Conservation (phyloP, 345 rosid genomes). For the Camelina hispida region DNA sequence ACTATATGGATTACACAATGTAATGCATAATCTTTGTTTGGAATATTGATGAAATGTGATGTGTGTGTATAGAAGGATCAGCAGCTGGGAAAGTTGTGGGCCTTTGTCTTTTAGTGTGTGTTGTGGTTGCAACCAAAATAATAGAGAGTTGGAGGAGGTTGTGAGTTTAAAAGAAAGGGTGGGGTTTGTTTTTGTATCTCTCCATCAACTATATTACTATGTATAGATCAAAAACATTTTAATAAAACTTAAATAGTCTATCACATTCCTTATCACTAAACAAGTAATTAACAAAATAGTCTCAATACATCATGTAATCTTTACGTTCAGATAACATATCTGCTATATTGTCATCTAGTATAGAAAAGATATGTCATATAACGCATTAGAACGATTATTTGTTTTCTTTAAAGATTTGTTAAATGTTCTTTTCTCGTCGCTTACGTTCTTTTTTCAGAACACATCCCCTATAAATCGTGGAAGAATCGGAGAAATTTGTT, state of each 20-base stretch:
- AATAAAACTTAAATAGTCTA: too few relatives aligned
- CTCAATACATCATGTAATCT: conserved; percentile 26
- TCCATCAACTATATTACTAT: not conserved
- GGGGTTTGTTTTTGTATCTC: conserved; percentile 27
- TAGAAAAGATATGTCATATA: not conserved
- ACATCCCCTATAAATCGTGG: conserved; percentile 3
- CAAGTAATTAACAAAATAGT: not conserved
- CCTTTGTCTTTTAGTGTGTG: conserved; percentile 33
- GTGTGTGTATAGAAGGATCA: conserved; percentile 33
- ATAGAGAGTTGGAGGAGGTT: conserved; percentile 39
- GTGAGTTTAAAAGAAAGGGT: conserved; percentile 30
- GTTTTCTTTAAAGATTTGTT: not conserved
- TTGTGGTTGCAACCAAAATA: conserved; percentile 40
- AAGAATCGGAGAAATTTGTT: not conserved
- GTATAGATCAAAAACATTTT: too few relatives aligned
- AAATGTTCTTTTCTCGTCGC: not conserved
- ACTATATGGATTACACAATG: conserved; percentile 16
- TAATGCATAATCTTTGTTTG: conserved; percentile 32
- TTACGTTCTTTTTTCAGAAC: not conserved
- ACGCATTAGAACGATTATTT: not conserved
- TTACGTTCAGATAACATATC: conserved; percentile 24
- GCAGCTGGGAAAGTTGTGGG: conserved; percentile 29
- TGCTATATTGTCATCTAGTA: conserved; percentile 22
- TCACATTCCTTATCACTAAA: conserved; percentile 2
- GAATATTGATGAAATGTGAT: conserved; percentile 40